Percentiles rank a stretch among this genome's conserved stretches.
These are phyloP conservation scores for Trypanosoma brucei DNA, from an alignment of 208 protist species.

Conservation along the genomic window DNA sequence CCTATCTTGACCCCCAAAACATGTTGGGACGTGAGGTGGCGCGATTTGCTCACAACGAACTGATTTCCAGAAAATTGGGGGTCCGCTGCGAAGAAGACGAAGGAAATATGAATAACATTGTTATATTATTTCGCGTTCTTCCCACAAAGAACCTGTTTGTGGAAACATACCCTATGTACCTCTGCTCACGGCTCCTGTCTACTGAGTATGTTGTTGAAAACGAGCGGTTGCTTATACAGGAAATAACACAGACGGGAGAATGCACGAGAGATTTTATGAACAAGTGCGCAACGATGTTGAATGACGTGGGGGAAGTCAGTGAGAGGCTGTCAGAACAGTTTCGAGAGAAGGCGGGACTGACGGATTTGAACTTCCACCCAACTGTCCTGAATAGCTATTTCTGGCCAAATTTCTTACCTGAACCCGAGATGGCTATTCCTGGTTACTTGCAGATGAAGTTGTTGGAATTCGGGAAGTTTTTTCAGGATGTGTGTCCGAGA, in stretches of 20 bases:
- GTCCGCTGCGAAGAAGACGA: conserved; percentile 3
- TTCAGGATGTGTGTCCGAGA: conserved; percentile 15
- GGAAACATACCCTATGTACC: conserved; percentile 22
- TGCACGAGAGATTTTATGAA: conserved; percentile 24
- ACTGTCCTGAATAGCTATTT: conserved; percentile 22
- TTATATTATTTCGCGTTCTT: conserved; percentile 21
- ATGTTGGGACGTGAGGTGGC: conserved; percentile 20
- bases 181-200: conserved; percentile 17
- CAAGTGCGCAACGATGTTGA: conserved; percentile 23
- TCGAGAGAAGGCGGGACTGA: not conserved
- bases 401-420: conserved; percentile 13
- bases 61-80: conserved; percentile 4
- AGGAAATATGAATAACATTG: conserved; percentile 10
- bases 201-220: conserved; percentile 8
- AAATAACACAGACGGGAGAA: conserved; percentile 15
- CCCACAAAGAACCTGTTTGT: conserved; percentile 17
- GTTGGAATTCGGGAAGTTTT: conserved; percentile 16
- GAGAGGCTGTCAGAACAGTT: conserved; percentile 7
- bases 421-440: conserved; percentile 6
- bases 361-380: conserved; percentile 7
- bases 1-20: conserved; percentile 4
- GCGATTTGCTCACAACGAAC: conserved; percentile 11
- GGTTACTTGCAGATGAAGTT: conserved; percentile 4
- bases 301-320: conserved; percentile 14
- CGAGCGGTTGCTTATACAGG: conserved; percentile 14